Conservation (phyloP, 352 stramenopile species). For the Globisporangium takayamanum region DNA sequence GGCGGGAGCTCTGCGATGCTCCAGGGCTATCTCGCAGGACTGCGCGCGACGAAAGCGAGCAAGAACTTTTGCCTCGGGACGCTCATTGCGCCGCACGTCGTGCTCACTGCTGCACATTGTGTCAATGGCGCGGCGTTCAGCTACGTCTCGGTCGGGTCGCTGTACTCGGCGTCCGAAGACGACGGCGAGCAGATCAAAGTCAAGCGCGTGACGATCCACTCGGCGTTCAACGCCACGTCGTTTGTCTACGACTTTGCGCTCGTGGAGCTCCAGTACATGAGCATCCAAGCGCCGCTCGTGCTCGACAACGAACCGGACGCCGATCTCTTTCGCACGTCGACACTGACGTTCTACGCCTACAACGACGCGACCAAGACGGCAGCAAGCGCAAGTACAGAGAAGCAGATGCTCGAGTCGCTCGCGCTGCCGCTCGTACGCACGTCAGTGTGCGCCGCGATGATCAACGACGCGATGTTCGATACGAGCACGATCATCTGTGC, state of each 20-base stretch:
- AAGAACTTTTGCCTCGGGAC: slow-evolving; percentile 29
- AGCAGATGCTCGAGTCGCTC: slow-evolving; percentile 12
- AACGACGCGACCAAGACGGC: neutral
- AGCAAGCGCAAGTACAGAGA: neutral
- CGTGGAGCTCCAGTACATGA: slow-evolving; percentile 34
- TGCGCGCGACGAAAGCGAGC: slow-evolving; percentile 14
- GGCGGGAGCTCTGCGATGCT: slow-evolving; percentile 14
- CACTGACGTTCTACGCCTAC: slow-evolving; percentile 20
- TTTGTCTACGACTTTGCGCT: slow-evolving; percentile 28
- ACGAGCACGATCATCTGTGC: slow-evolving; percentile 28
- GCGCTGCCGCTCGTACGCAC: slow-evolving; percentile 21
- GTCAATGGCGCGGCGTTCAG: slow-evolving; percentile 12
- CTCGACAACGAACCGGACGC: slow-evolving; percentile 14
- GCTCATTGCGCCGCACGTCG: slow-evolving; percentile 26
- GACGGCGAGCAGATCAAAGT: slow-evolving; percentile 42
- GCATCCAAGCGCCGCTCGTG: slow-evolving; percentile 23
- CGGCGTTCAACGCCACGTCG: slow-evolving; percentile 15
- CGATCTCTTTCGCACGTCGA: neutral
- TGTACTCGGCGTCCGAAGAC: slow-evolving; percentile 14
- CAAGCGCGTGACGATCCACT: slow-evolving; percentile 21
- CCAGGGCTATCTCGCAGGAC: slow-evolving; percentile 21
- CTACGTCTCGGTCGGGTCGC: slow-evolving; percentile 26
- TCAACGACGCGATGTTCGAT: slow-evolving; percentile 14
- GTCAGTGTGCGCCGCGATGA: slow-evolving; percentile 14
- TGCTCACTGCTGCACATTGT: slow-evolving; percentile 35